These are phyloP conservation scores for Coriaria nepalensis DNA, from an alignment of 306 rosid species.

Conservation along the genomic window DNA sequence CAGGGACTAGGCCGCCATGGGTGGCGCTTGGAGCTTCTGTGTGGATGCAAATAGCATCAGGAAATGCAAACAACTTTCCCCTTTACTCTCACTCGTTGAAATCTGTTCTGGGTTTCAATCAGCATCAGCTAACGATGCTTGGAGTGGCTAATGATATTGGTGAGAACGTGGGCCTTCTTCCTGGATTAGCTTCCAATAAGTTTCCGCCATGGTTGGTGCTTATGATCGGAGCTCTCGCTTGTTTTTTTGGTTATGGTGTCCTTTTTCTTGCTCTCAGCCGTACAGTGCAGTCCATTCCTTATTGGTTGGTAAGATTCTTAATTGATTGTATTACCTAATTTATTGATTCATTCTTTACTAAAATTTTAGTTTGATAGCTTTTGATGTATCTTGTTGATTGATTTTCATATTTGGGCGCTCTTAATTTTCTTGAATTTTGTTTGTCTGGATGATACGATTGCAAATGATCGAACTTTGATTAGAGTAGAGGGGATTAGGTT, in stretches of 20 bases:
- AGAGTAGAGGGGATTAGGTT: too few relatives aligned
- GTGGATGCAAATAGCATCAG: constrained; percentile 60
- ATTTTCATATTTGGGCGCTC: too few relatives aligned
- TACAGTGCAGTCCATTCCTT: constrained; percentile 36
- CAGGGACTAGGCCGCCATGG: constrained; percentile 73
- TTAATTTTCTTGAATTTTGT: too few relatives aligned
- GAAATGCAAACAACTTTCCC: constrained; percentile 43
- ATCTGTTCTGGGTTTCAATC: constrained; percentile 56
- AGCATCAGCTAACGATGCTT: constrained; percentile 49
- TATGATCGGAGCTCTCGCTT: constrained; percentile 36
- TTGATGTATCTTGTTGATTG: too few relatives aligned
- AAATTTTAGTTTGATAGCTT: too few relatives aligned
- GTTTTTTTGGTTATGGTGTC: constrained; percentile 51
- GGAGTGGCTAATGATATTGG: constrained; percentile 80
- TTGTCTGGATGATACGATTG: too few relatives aligned
- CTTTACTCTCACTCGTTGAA: constrained; percentile 64
- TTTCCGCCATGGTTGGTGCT: constrained; percentile 67
- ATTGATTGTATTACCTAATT: neutral
- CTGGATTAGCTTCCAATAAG: constrained; percentile 60
- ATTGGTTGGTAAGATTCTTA: constrained; percentile 32
- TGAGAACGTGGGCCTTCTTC: constrained; percentile 66
- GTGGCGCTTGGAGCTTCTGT: constrained; percentile 73
- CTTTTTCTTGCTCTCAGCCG: constrained; percentile 44
- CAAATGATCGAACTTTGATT: too few relatives aligned
- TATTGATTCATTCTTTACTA: neutral